A percentile compares a stretch with the other conserved stretches of the same genome.
Conservation (phyloP, 768 basidiomycete species). For the Hygrophorus russula region DNA sequence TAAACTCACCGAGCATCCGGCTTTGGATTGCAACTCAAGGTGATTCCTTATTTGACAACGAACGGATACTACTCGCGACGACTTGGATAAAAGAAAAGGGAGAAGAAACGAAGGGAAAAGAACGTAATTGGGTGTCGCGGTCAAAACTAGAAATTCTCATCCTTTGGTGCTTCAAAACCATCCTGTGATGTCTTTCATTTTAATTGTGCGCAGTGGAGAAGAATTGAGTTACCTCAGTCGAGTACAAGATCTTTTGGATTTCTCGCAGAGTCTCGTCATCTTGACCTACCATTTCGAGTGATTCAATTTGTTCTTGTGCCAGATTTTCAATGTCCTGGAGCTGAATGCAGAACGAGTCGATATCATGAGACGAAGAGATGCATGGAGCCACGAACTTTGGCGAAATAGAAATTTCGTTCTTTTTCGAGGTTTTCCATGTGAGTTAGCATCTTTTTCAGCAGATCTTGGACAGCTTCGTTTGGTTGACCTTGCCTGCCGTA, state of each 20-base stretch:
- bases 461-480: slow-evolving; percentile 51
- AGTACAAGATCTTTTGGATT: slow-evolving; percentile 90
- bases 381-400: slow-evolving; percentile 54
- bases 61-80: no score
- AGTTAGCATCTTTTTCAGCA: slow-evolving; percentile 68
- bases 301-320: slow-evolving; percentile 70
- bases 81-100: not conserved
- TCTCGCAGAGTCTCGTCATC: slow-evolving; percentile 55
- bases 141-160: slow-evolving; percentile 55
- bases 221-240: slow-evolving; percentile 65
- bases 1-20: no score
- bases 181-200: slow-evolving; percentile 39
- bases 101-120: not conserved
- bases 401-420: slow-evolving; percentile 97
- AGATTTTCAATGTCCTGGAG: slow-evolving; percentile 94
- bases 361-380: not conserved
- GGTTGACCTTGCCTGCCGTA: slow-evolving; percentile 70
- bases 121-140: not conserved
- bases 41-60: no score
- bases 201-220: not conserved
- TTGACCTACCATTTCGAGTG: slow-evolving; percentile 41
- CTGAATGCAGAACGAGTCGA: slow-evolving; percentile 26
- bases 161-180: slow-evolving; percentile 89
- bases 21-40: no score
- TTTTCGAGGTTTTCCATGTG: slow-evolving; percentile 91